A percentile compares a stretch with the other conserved stretches of the same genome.
Conservation (phyloP, 306 rosid genomes). For the Coriaria nepalensis region DNA sequence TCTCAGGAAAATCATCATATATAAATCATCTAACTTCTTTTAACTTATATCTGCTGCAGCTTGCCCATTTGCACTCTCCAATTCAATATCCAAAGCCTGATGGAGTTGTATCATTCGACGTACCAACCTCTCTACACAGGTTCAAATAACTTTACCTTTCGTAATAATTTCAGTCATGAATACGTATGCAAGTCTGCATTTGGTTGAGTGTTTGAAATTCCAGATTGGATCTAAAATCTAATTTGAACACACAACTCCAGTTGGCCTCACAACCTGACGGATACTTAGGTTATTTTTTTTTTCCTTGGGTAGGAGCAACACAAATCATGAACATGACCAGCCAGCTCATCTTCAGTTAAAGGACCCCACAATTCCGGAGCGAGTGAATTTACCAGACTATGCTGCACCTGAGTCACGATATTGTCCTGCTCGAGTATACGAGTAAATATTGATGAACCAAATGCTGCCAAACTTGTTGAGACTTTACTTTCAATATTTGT, state of each 20-base stretch:
- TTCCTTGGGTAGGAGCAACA: slow-evolving; percentile 97
- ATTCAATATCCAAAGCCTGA: slow-evolving; percentile 84
- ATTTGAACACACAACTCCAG: too few species aligned
- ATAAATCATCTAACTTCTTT: too few species aligned
- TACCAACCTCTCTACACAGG: slow-evolving; percentile 92
- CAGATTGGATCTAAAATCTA: not conserved
- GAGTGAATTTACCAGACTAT: slow-evolving; percentile 55
- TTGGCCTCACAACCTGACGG: too few species aligned
- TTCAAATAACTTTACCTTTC: slow-evolving; percentile 16
- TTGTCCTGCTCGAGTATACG: slow-evolving; percentile 92
- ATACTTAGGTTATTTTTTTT: slow-evolving; percentile 7
- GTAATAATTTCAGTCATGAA: too few species aligned
- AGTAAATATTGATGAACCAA: too few species aligned
- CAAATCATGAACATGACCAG: slow-evolving; percentile 96
- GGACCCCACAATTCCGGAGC: slow-evolving; percentile 67
- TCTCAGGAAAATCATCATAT: too few species aligned
- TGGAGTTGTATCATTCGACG: slow-evolving; percentile 69
- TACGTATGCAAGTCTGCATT: too few species aligned
- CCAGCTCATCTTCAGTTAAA: slow-evolving; percentile 77
- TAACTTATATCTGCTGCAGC: too few species aligned
- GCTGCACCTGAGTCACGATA: slow-evolving; percentile 80
- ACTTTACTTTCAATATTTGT: not conserved
- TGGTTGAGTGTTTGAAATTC: too few species aligned
- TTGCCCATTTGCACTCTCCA: slow-evolving; percentile 45
- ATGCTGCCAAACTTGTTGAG: too few species aligned